Evolutionary conservation across 768 basidiomycete species (phyloP).

Genomic region (Dioszegia hungarica): DNA sequence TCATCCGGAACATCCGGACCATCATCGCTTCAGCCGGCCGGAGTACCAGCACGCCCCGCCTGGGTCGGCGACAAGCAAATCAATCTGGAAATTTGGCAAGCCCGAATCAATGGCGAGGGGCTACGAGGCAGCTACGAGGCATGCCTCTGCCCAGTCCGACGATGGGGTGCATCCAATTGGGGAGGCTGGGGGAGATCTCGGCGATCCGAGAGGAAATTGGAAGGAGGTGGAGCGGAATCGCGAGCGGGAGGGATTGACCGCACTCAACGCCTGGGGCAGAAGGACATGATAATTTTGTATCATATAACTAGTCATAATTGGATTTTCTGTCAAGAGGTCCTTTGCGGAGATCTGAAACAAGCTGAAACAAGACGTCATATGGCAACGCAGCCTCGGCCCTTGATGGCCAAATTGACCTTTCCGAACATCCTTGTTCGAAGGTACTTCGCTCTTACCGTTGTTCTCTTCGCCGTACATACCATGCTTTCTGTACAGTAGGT

Average conservation of each 20-base stretch:
- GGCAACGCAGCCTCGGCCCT: no score
- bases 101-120: neutral
- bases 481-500: no score
- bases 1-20: neutral
- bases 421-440: no score
- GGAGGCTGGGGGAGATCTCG: neutral
- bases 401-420: no score
- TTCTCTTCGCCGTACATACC: no score
- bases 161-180: neutral
- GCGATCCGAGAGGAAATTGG: neutral
- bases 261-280: neutral
- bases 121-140: neutral
- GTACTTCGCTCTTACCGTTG: no score
- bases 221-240: neutral
- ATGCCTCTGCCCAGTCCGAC: neutral
- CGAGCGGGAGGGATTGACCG: constrained; percentile 1
- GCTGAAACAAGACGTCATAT: neutral
- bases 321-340: no score
- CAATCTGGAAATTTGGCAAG: constrained; percentile 5
- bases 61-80: neutral
- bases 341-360: neutral
- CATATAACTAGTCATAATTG: no score
- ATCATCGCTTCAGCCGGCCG: neutral
- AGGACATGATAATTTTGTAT: no score
- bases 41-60: constrained; percentile 4